Conservation (phyloP, 2,329 filamentous ascomycete genomes). For the Epichloe uncinata region DNA sequence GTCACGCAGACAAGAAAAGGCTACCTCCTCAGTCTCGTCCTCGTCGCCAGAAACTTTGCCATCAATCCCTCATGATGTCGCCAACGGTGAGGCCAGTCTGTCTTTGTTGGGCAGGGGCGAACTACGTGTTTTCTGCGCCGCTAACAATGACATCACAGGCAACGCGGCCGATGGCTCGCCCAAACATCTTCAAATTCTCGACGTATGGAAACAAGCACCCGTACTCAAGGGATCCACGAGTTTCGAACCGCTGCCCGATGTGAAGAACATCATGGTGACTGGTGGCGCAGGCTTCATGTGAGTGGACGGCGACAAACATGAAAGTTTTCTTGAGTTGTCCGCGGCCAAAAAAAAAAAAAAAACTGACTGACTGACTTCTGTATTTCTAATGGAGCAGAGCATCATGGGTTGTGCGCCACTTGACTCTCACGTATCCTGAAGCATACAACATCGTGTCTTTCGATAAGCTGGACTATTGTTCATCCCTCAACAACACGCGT, state of each 20-base stretch:
- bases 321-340: background rate
- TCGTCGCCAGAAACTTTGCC: conserved; percentile 3
- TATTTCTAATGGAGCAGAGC: conserved; percentile 35
- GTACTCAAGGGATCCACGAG: conserved; percentile 55
- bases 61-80: conserved; percentile 2
- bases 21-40: background rate
- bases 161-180: conserved; percentile 15
- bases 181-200: conserved; percentile 43
- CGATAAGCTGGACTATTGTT: conserved; percentile 75
- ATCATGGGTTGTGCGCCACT: conserved; percentile 71
- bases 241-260: conserved; percentile 54
- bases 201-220: conserved; percentile 60
- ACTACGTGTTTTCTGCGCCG: too few species aligned
- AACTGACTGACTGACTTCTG: background rate
- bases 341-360: background rate
- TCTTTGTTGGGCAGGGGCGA: background rate
- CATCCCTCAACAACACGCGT: conserved; percentile 67
- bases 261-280: conserved; percentile 73
- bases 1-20: background rate
- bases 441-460: conserved; percentile 71
- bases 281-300: conserved; percentile 80
- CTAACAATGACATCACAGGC: background rate
- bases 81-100: conserved; percentile 6
- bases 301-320: conserved; percentile 17
- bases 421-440: conserved; percentile 58